Base-by-base conservation (phyloP, 208 protist species). In the Trypanosoma vivax region DNA sequence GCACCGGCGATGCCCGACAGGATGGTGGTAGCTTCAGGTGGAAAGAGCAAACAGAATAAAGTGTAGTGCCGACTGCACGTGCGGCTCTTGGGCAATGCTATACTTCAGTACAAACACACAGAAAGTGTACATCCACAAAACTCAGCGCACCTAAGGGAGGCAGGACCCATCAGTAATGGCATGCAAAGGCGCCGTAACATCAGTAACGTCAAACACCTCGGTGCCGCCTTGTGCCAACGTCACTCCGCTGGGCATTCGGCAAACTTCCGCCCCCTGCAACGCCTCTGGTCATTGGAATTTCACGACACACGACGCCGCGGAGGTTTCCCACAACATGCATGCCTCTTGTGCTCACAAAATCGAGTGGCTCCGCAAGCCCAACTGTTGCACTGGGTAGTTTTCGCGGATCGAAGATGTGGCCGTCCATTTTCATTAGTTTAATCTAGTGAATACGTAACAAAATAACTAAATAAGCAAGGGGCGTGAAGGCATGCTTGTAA, bases 271-370 rank as follows among this genome's bases (percentile, higher is more conserved):
- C 37, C 5, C 51, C 51, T 0, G 9, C 9, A 16, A 31, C 58
- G 31, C 35, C 55, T 27, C 21, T 42, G 6, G 62, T 38, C 0
- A 62, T 21, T 13, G 62, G n/a, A n/a, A n/a, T 48, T 0, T 13
- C 31, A 43, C 61, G 2, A 74, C 68, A 93, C 13, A 52, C 46
- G 39, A 93, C 84, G 1, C 86, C 81, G 11, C 63, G 69, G 21
- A 93, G 21, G 52, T 93, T 93, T 0, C 82, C 82, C 9, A 65
- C 59, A 18, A 93, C 86, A 29, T 84, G 70, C 33, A 64, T 70
- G 1, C 82, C 82, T 2, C 52, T 43, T 5, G 86, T 93, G 14
- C 69, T 83, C 3, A 52, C 35, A 55, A 88, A 79, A 43, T 75
- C 60, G 27, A 76, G 23, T 10, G 67, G 68, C 27, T 56, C 19